Base-by-base conservation (phyloP, 352 stramenopile species). In the Thraustochytrium striatum region DNA sequence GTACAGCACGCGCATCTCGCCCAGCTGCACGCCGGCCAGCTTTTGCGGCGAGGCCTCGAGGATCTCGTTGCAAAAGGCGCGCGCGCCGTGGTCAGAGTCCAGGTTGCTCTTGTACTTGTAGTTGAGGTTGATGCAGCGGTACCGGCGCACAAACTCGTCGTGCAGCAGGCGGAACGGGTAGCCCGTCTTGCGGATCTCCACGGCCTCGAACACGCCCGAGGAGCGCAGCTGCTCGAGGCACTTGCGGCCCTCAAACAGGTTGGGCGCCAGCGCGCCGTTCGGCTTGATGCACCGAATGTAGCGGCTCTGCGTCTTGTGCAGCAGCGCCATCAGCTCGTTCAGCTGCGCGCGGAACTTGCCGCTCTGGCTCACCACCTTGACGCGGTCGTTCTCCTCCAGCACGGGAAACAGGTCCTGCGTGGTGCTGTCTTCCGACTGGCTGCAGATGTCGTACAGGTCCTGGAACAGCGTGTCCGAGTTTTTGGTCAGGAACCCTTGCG, bases 201-300 rank as follows among this genome's bases (percentile, higher is more conserved):
- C 96, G 13, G 96, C 97, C 85, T 99, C 97, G 8, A 99, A 89
- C 13, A 99, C 95, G 88, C 97, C 97, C 82, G 95, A 95, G 59
- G 98, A 98, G 72, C 93, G 91, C 28, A 86, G 70, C 82, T 99
- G 96, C 78, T 98, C 94, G 43, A 95, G 96, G 8, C 98, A 88
- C 41, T 94, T 88, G 81, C 96, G 94, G n/a, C 93, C 72, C 39
- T 91, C 89, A 82, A 98, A 89, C 70, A 91, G 72, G 70, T 90
- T 87, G 57, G 89, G 87, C 62, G 95, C 92, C 19, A 96, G 91
- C 21, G 91, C 87, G 84, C 98, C 95, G 84, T 99, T 98, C 0
- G 96, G 95, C 86, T 99, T 99, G 53, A 99, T 90, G 85, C 95
- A 99, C 19, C 95, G 91, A n/a, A 99, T 93, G 84, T 98, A 99